Evolutionary conservation across 495 filamentous ascomycete species (phyloP).

Genomic region (Penicillium simplicissimum): DNA sequence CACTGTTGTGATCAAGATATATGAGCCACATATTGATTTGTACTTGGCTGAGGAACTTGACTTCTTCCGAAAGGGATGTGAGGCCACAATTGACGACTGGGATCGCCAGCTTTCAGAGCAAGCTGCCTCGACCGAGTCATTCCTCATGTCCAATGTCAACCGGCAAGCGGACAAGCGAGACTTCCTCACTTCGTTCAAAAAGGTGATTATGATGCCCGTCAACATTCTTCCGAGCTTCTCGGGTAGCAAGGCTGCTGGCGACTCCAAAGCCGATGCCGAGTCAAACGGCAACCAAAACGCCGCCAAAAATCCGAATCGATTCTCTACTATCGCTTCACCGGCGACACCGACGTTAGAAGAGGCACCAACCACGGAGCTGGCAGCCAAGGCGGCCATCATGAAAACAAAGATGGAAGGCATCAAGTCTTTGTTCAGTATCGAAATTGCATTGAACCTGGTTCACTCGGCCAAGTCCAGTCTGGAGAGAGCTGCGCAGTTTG

Average conservation of each 20-base stretch:
- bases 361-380: constrained; percentile 84
- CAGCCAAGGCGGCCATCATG: constrained; percentile 96
- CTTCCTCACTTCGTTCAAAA: constrained; percentile 95
- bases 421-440: constrained; percentile 90
- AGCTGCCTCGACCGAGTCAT: constrained; percentile 86
- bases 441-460: constrained; percentile 85
- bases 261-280: constrained; percentile 35
- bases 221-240: constrained; percentile 76
- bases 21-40: constrained; percentile 89
- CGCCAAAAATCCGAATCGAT: constrained; percentile 52
- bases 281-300: constrained; percentile 34
- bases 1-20: constrained; percentile 65
- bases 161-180: constrained; percentile 94
- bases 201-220: constrained; percentile 98
- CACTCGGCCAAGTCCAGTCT: constrained; percentile 88
- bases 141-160: constrained; percentile 92
- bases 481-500: constrained; percentile 81
- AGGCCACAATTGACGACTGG: constrained; percentile 78
- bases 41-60: constrained; percentile 93
- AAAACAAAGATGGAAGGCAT: constrained; percentile 91
- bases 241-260: constrained; percentile 45
- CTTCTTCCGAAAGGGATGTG: constrained; percentile 73
- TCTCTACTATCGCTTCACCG: constrained; percentile 51
- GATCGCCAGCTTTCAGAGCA: constrained; percentile 88
- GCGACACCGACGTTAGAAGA: constrained; percentile 54